These are phyloP conservation scores for Coemansia sp. DNA, from an alignment of 192 early-diverging fungal genomes.

Conservation along the genomic window DNA sequence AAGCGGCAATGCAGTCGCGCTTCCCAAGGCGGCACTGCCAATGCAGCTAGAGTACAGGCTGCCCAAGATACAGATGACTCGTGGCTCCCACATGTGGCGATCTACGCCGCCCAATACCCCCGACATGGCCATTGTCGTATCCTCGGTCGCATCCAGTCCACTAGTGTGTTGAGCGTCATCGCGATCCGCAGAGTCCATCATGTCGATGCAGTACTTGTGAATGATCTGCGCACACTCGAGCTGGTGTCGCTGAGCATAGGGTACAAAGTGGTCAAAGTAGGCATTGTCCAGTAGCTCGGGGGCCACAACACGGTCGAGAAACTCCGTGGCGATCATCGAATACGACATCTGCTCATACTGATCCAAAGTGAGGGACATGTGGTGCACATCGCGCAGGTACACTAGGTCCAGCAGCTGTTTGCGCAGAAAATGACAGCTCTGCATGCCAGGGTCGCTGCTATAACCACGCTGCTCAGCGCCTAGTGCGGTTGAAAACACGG, in stretches of 20 bases:
- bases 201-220: slow-evolving; percentile 56
- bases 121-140: background rate
- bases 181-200: slow-evolving; percentile 51
- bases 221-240: slow-evolving; percentile 57
- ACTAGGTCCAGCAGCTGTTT: slow-evolving; percentile 60
- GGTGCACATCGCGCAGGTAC: slow-evolving; percentile 55
- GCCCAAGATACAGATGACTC: slow-evolving; percentile 54
- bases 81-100: slow-evolving; percentile 56
- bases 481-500: background rate
- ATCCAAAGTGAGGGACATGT: slow-evolving; percentile 45
- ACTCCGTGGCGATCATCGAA: slow-evolving; percentile 48
- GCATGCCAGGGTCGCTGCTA: slow-evolving; percentile 1
- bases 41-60: slow-evolving; percentile 36
- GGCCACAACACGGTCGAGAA: slow-evolving; percentile 62
- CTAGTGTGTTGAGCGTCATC: slow-evolving; percentile 1
- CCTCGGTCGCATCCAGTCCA: background rate
- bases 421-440: slow-evolving; percentile 26
- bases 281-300: slow-evolving; percentile 58
- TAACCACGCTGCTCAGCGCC: background rate
- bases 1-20: slow-evolving; percentile 8
- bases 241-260: slow-evolving; percentile 55
- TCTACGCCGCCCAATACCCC: background rate
- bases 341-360: slow-evolving; percentile 56
- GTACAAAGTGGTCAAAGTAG: slow-evolving; percentile 57
- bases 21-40: background rate